Conservation (phyloP, 2,329 filamentous ascomycete species). For the Diaporthe caulivora region DNA sequence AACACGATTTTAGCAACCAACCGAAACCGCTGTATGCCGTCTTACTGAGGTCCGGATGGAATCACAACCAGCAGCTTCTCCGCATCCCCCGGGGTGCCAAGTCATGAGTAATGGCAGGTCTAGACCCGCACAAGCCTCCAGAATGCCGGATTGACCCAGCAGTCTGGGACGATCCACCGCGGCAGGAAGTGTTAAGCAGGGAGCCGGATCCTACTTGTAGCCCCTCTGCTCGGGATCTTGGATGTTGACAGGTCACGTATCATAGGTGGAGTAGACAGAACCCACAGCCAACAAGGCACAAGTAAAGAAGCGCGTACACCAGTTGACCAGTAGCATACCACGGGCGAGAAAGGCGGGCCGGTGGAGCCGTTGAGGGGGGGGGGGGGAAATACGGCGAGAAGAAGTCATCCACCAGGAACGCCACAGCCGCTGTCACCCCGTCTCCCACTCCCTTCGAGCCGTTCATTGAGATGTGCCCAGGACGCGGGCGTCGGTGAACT, state of each 20-base stretch:
- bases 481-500: neutral
- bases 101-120: neutral
- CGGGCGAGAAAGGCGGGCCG: slow-evolving; percentile 3
- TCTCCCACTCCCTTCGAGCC: neutral
- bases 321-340: neutral
- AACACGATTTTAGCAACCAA: too few species aligned
- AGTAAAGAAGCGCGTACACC: too few species aligned
- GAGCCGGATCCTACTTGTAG: neutral
- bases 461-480: neutral
- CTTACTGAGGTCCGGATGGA: too few species aligned
- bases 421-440: slow-evolving; percentile 19
- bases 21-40: too few species aligned
- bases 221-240: neutral
- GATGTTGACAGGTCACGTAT: neutral
- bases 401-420: neutral
- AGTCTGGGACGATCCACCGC: slow-evolving; percentile 25
- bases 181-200: neutral
- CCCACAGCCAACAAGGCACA: neutral
- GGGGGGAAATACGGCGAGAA: neutral
- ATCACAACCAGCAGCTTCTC: neutral
- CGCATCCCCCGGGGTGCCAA: neutral
- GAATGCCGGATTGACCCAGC: slow-evolving; percentile 11
- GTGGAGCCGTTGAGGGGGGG: slow-evolving; percentile 18
- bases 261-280: neutral
- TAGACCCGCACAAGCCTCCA: slow-evolving; percentile 12